phyloP scores from a whole-genome alignment of 441 rosid genomes.

The Populus tomentosa region DNA sequence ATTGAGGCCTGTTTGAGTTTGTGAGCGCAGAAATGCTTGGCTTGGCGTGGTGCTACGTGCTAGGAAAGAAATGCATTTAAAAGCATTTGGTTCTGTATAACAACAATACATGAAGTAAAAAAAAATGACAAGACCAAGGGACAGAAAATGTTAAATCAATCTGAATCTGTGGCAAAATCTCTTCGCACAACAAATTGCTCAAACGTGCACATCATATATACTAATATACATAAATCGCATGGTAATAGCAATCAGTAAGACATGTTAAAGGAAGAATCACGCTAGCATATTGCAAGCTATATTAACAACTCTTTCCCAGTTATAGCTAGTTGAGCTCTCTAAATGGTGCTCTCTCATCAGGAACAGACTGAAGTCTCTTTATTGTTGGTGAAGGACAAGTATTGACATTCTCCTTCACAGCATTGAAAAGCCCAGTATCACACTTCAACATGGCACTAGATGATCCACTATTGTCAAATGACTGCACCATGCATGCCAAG shows the following conservation, averaged over 20 bases:
- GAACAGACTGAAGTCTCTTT: slow-evolving; percentile 32
- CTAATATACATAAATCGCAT: slow-evolving; percentile 18
- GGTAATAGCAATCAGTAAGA: neutral
- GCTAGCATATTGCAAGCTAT: neutral
- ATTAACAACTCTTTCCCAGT: slow-evolving; percentile 17
- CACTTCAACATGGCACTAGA: slow-evolving; percentile 7
- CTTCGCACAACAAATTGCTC: slow-evolving; percentile 13
- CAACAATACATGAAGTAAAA: neutral
- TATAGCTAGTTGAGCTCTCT: slow-evolving; percentile 56
- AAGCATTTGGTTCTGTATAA: neutral
- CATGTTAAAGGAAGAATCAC: neutral
- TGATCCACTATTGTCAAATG: slow-evolving; percentile 20
- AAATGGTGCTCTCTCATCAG: slow-evolving; percentile 67
- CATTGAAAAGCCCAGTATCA: slow-evolving; percentile 19
- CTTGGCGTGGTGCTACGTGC: too few relatives aligned
- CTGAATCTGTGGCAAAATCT: slow-evolving; percentile 21
- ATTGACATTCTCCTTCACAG: slow-evolving; percentile 38
- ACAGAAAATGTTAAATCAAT: neutral
- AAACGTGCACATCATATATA: neutral
- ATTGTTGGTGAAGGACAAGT: slow-evolving; percentile 30
- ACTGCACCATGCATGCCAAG: slow-evolving; percentile 38
- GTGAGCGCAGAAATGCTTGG: too few relatives aligned
- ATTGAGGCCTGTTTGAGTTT: too few relatives aligned
- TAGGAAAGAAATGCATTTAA: too few relatives aligned
- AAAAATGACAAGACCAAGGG: neutral